Conservation (phyloP, 352 stramenopile genomes). For the Phytophthora sp. region DNA sequence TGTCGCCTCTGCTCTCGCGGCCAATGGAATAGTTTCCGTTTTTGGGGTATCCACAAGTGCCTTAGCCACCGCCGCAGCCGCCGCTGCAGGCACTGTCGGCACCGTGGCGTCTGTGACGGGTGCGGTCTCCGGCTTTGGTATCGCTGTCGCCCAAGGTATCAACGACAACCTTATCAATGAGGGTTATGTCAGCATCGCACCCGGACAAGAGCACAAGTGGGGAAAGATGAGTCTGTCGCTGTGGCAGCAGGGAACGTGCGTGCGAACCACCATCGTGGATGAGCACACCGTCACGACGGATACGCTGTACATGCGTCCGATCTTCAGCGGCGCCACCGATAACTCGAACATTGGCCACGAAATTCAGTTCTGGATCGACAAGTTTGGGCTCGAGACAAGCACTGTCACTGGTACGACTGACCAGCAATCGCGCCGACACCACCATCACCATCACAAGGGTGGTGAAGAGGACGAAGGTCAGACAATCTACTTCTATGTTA, state of each 20-base stretch:
- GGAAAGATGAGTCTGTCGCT: conserved; percentile 52
- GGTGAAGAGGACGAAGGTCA: background rate
- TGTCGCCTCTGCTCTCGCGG: conserved; percentile 25
- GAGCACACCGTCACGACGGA: conserved; percentile 42
- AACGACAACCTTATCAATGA: conserved; percentile 40
- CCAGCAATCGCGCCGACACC: conserved; percentile 9
- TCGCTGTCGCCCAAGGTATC: conserved; percentile 42
- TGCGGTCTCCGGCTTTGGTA: conserved; percentile 39
- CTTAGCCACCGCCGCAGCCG: conserved; percentile 19
- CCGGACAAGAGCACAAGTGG: conserved; percentile 40
- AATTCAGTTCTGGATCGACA: conserved; percentile 61
- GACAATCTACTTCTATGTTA: conserved; percentile 38
- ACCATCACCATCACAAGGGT: conserved; percentile 4
- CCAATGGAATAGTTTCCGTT: conserved; percentile 37
- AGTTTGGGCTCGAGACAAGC: conserved; percentile 38
- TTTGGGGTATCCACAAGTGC: conserved; percentile 38
- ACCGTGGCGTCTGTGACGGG: conserved; percentile 27
- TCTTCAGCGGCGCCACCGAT: conserved; percentile 55
- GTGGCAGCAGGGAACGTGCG: conserved; percentile 54
- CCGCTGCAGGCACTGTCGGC: conserved; percentile 19
- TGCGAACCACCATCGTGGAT: conserved; percentile 47
- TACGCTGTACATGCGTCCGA: conserved; percentile 57
- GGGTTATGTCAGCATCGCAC: conserved; percentile 36
- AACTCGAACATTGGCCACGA: conserved; percentile 50
- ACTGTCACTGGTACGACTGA: conserved; percentile 24